Percentiles rank a stretch among this genome's conserved stretches.
Conservation (phyloP, 116 monocot species). For the Iris pallida region DNA sequence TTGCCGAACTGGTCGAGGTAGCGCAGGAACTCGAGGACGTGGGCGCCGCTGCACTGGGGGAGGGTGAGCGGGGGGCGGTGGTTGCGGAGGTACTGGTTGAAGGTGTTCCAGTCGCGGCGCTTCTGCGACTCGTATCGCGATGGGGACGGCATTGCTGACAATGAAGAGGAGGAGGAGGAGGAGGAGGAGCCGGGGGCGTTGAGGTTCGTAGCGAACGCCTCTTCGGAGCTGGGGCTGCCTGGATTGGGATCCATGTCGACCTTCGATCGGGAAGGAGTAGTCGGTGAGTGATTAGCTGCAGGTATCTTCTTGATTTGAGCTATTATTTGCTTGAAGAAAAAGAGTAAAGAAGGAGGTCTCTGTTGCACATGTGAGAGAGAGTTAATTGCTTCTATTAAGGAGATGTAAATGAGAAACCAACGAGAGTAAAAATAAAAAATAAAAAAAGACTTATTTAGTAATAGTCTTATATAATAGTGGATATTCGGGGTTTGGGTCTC, state of each 20-base stretch:
- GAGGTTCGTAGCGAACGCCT: not conserved
- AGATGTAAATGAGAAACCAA: too few species aligned
- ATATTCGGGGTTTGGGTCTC: too few species aligned
- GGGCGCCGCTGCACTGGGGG: slow-evolving; percentile 49
- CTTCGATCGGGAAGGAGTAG: not conserved
- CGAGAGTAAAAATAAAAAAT: too few species aligned
- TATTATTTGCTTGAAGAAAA: too few species aligned
- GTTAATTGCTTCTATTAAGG: too few species aligned
- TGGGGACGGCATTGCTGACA: not conserved
- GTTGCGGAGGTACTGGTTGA: slow-evolving; percentile 49
- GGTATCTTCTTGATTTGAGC: too few species aligned
- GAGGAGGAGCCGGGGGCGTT: not conserved
- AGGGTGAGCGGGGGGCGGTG: slow-evolving; percentile 55
- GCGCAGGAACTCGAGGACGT: slow-evolving; percentile 58
- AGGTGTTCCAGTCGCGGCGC: slow-evolving; percentile 70
- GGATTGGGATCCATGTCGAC: not conserved
- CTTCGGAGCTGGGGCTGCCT: slow-evolving; percentile 6
- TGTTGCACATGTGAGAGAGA: too few species aligned
- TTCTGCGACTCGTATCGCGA: slow-evolving; percentile 68
- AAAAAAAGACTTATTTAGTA: too few species aligned
- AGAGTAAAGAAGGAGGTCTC: too few species aligned
- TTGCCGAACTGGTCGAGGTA: slow-evolving; percentile 91
- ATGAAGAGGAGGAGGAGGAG: slow-evolving; percentile 3
- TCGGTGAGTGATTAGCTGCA: not conserved
- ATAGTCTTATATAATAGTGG: too few species aligned